A percentile compares a stretch with the other conserved stretches of the same genome.
These are phyloP conservation scores for Salvia miltiorrhiza DNA, from an alignment of 257 asterid species.

Conservation along the genomic window DNA sequence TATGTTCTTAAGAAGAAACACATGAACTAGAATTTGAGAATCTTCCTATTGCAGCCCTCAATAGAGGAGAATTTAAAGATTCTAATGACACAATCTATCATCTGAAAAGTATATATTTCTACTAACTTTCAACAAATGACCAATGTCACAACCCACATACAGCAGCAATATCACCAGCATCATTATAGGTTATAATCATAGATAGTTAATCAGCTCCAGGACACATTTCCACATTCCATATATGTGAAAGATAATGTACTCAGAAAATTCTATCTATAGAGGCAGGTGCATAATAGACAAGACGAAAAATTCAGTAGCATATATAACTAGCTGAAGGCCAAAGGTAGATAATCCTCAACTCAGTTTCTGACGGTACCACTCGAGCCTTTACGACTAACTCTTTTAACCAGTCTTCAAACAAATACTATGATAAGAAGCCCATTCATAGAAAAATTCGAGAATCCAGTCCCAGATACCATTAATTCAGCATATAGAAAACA, in stretches of 20 bases:
- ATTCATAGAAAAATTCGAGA: neutral
- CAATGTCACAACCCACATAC: neutral
- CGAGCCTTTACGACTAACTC: neutral
- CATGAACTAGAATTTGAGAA: neutral
- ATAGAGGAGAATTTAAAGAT: neutral
- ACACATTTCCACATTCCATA: neutral
- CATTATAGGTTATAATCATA: neutral
- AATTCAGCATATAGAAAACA: neutral
- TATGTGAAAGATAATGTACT: neutral
- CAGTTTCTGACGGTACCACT: neutral
- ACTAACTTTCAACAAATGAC: neutral
- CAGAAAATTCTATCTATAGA: neutral
- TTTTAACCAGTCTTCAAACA: neutral
- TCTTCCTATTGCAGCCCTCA: neutral
- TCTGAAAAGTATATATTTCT: neutral
- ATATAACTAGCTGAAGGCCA: neutral
- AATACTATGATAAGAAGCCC: neutral
- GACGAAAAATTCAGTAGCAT: neutral
- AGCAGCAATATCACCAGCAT: neutral
- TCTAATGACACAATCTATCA: neutral
- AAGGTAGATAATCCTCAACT: neutral
- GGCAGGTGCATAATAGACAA: conserved; percentile 1
- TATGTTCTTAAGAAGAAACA: neutral
- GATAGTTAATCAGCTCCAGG: neutral
- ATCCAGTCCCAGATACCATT: neutral